A percentile compares a stretch with the other conserved stretches of the same genome.
These are phyloP conservation scores for Citrus unshiu DNA, from an alignment of 345 rosid species.

Conservation along the genomic window DNA sequence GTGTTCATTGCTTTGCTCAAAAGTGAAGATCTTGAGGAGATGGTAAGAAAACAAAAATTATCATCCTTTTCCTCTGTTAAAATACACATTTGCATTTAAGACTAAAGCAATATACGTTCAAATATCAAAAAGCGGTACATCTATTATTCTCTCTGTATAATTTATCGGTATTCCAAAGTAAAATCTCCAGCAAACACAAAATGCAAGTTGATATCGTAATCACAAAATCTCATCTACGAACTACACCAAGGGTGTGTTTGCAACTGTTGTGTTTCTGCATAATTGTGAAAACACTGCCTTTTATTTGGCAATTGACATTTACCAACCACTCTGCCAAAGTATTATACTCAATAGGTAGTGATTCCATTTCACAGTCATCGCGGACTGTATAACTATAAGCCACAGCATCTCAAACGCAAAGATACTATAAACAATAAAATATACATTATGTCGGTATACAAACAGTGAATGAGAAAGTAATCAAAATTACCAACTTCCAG, in stretches of 20 bases:
- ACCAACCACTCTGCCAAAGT: no score
- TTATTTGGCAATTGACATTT: no score
- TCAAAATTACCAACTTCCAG: constrained; percentile 67
- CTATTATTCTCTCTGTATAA: background rate
- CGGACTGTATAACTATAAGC: no score
- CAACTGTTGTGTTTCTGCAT: no score
- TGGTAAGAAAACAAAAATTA: background rate
- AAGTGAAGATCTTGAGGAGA: background rate
- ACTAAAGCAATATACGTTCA: background rate
- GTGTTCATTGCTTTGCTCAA: background rate
- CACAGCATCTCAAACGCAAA: no score
- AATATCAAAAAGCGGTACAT: background rate
- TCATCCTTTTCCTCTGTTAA: background rate
- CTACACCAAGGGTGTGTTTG: no score
- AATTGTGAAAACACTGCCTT: no score
- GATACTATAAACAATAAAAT: no score
- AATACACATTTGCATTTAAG: background rate
- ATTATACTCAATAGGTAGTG: no score
- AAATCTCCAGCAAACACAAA: background rate
- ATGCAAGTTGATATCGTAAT: background rate
- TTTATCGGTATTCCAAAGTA: background rate
- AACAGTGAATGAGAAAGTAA: background rate
- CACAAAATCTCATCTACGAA: background rate
- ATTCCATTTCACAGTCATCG: no score
- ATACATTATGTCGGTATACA: background rate